Evolutionary conservation across 441 rosid species (phyloP).

Genomic region (Brassica balearica): DNA sequence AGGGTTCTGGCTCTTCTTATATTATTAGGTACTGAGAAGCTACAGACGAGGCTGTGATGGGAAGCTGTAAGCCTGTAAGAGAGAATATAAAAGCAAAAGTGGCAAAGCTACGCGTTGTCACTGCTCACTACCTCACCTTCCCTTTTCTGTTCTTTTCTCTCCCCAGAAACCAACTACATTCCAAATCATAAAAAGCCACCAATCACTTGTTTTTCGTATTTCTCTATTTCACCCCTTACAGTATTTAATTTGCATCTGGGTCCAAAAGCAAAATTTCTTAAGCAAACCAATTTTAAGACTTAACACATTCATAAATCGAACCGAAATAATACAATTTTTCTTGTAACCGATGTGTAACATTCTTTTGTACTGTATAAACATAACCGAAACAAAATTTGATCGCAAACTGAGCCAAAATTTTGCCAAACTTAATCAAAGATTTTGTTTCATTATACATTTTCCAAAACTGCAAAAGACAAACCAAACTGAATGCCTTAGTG

Average conservation of each 20-base stretch:
- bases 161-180: constrained; percentile 29
- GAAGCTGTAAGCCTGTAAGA: constrained; percentile 18
- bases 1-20: constrained; percentile 26
- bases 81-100: constrained; percentile 28
- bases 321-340: not conserved
- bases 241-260: not conserved
- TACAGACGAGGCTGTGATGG: constrained; percentile 37
- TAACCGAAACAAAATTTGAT: not conserved
- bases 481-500: not conserved
- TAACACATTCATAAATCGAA: not conserved
- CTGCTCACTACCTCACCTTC: constrained; percentile 20
- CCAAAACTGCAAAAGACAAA: not conserved
- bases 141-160: constrained; percentile 21
- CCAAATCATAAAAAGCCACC: constrained; percentile 37
- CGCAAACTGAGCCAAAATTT: not conserved
- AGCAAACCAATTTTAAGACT: not conserved
- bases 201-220: not conserved
- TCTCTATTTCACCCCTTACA: constrained; percentile 15
- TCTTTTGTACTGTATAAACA: not conserved
- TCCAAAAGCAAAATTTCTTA: constrained; percentile 9
- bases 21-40: constrained; percentile 29
- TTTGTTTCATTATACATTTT: not conserved
- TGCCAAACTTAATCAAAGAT: not conserved
- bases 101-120: constrained; percentile 41
- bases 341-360: not conserved